A percentile compares a stretch with the other conserved stretches of the same genome.
Conservation (phyloP, 768 basidiomycete genomes). For the Filobasidium wieringae region DNA sequence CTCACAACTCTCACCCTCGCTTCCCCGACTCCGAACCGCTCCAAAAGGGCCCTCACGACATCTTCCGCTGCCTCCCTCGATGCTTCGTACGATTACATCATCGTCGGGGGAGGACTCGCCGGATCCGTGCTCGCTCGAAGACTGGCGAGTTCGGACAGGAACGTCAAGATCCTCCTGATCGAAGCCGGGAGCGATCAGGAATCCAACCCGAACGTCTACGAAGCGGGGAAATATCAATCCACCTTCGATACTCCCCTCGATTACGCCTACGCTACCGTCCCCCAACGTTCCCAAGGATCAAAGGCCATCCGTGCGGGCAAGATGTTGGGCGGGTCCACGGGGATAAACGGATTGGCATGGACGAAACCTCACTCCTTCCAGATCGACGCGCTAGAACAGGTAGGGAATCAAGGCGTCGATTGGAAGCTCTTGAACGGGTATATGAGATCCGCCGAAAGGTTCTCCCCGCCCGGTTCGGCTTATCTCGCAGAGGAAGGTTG, state of each 20-base stretch:
- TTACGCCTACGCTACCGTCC: conserved; percentile 25
- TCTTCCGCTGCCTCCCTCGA: too few species aligned
- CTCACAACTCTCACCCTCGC: too few species aligned
- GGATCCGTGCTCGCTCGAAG: conserved; percentile 45
- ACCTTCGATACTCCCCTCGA: conserved; percentile 26
- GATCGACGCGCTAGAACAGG: conserved; percentile 23
- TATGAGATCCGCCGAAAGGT: conserved; percentile 26
- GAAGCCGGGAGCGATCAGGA: conserved; percentile 31
- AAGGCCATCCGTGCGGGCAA: conserved; percentile 24
- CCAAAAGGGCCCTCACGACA: too few species aligned
- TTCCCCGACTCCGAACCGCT: too few species aligned
- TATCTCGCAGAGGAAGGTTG: conserved; percentile 12
- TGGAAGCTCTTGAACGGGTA: conserved; percentile 23
- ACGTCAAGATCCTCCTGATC: conserved; percentile 27
- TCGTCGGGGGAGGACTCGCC: conserved; percentile 44
- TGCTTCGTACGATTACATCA: conserved; percentile 39
- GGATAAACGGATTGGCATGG: conserved; percentile 37
- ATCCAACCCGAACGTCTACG: conserved; percentile 1
- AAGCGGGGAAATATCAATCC: conserved; percentile 18
- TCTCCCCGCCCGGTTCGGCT: conserved; percentile 18
- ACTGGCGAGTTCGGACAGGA: conserved; percentile 42
- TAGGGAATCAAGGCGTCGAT: conserved; percentile 28
- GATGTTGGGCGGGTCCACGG: conserved; percentile 33
- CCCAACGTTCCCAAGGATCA: conserved; percentile 15
- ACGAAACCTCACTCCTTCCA: conserved; percentile 27